Percentiles rank a stretch among this genome's conserved stretches.
Evolutionary conservation across 768 basidiomycete species (phyloP).

Genomic region (Tylopilus subfusipes): DNA sequence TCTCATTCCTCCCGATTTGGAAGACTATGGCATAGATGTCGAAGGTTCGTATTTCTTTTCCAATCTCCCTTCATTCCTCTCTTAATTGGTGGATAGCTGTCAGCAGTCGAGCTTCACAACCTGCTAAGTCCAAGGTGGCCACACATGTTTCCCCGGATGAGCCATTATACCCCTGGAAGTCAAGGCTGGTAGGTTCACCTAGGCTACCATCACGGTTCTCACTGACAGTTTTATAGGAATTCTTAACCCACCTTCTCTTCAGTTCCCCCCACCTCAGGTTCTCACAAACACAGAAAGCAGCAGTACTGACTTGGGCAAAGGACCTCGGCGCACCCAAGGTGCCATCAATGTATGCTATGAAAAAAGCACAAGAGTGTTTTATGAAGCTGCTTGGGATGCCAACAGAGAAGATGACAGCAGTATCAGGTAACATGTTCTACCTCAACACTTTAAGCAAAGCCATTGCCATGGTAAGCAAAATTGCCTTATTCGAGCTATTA

Average conservation of each 20-base stretch:
- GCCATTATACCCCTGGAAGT: constrained; percentile 7
- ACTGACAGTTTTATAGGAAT: constrained; percentile 24
- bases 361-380: constrained; percentile 16
- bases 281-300: constrained; percentile 28
- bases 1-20: neutral
- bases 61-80: neutral
- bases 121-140: neutral
- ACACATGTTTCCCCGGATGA: neutral
- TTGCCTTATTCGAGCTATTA: no score
- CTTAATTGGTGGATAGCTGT: neutral
- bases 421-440: constrained; percentile 29
- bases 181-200: neutral
- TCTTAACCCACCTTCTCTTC: constrained; percentile 31
- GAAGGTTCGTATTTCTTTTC: neutral
- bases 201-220: no score
- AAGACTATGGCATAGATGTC: constrained; percentile 1
- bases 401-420: constrained; percentile 16
- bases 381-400: constrained; percentile 22
- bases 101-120: neutral
- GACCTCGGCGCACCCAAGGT: constrained; percentile 27
- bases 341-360: constrained; percentile 24
- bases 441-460: constrained; percentile 16
- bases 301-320: constrained; percentile 29
- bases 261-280: constrained; percentile 31
- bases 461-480: constrained; percentile 18